These are phyloP conservation scores for Polychytrium aggregatum DNA, from an alignment of 192 early-diverging fungal species.

Conservation along the genomic window DNA sequence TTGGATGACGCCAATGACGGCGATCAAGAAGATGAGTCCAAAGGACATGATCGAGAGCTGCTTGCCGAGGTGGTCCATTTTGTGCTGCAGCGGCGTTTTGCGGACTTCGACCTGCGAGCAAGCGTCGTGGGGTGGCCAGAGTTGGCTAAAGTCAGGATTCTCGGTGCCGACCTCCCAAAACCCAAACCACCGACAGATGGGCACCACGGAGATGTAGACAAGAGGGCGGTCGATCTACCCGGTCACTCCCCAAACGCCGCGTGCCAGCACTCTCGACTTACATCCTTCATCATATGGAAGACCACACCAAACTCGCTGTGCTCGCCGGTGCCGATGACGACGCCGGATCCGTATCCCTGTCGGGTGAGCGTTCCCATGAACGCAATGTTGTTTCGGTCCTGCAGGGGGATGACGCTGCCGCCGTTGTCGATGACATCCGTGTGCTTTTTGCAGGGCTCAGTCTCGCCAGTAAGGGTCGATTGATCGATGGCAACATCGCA, in stretches of 20 bases:
- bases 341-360: slow-evolving; percentile 76
- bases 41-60: slow-evolving; percentile 78
- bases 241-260: no score
- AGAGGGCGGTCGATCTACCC: no score
- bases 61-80: slow-evolving; percentile 91
- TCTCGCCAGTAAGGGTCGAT: slow-evolving; percentile 79
- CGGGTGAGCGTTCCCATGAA: slow-evolving; percentile 92
- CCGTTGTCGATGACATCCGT: slow-evolving; percentile 21
- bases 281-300: slow-evolving; percentile 87
- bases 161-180: neutral
- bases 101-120: slow-evolving; percentile 58
- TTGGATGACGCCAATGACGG: slow-evolving; percentile 77
- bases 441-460: slow-evolving; percentile 65
- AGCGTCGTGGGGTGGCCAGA: neutral
- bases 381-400: slow-evolving; percentile 75
- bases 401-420: slow-evolving; percentile 42
- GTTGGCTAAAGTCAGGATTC: slow-evolving; percentile 1
- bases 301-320: slow-evolving; percentile 92
- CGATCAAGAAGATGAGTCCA: slow-evolving; percentile 70
- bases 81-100: slow-evolving; percentile 84
- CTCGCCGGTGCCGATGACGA: slow-evolving; percentile 82
- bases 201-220: no score
- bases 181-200: no score
- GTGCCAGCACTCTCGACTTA: no score
- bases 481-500: slow-evolving; percentile 86